Base-by-base conservation (phyloP, 23 red algal species). In the Gracilaria gracilis region DNA sequence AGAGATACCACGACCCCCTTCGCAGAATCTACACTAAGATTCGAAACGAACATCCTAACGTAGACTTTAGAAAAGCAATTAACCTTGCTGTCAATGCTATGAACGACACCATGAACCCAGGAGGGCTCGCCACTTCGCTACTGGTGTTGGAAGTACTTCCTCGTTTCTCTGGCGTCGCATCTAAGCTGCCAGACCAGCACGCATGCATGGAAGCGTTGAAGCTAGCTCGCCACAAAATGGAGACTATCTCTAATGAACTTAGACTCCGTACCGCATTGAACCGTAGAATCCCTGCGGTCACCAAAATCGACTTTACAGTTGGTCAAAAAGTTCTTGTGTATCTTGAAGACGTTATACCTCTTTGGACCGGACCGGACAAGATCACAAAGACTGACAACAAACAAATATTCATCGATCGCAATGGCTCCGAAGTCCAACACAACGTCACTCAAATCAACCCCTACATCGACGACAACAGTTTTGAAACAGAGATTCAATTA, bases 1-100 rank as follows among this genome's bases (percentile, higher is more conserved):
- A 87, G 39, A 42, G 38, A 27, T 87, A 87, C 53, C 65, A 87
- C 47, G 65, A 87, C 21, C 34, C 32, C 24, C 24, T 54, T 73
- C 83, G 65, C 13, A 4, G 2, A 40, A 58, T 62, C 31, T 65
- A 32, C 54, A 47, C 4, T 27, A 84, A 65, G 16, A 35, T 84
- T 21, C 24, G 50, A 15, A 3, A 27, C 28, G 55, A 59, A 20
- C 36, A 13, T 7, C 80, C 21, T 25, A 67, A 14, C 17, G 20
- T 65, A 1, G 36, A 61, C 24, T 13, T 16, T 15, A 35, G 25
- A 39, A 4, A 65, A 2, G 33, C 54, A 34, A 6, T 62, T 35
- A 44, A 19, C 3, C 29, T 37, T 5, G 80, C 80, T 38, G 55
- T 65, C 15, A 65, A 84, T 4, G 23, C 55, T 8, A 64, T 84